Base-by-base conservation (phyloP, 192 early-diverging fungal species). In the Diversispora epigaea region DNA sequence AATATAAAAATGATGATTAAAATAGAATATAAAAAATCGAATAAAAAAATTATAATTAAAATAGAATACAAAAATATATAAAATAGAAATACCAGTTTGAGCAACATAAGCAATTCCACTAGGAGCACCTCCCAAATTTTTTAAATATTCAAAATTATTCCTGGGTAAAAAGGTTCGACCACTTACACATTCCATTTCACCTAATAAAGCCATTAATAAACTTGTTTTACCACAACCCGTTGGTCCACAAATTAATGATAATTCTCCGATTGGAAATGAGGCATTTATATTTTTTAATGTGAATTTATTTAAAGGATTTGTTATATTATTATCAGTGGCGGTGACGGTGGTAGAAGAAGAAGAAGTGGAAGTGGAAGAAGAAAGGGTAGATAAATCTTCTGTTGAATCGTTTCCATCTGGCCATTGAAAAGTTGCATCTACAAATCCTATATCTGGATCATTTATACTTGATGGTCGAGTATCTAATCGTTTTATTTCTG, bases 151-250 rank as follows among this genome's bases (percentile, higher is more conserved):
- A 1, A 66, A 65, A 73, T 82, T 78, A 1, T 71, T 75, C n/a
- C 77, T 63, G 7, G 87, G 87, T 60, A 88, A 75, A 15, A 86
- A 78, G 25, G 81, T 78, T 12, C 74, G 43, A 60, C 84, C 85
- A 40, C 77, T 77, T 11, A 79, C 63, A 21, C 81, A 78, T 14
- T 84, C 80, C 73, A 95, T 92, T 81, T 97, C 95, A 43, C 94
- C 94, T 4, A 97, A 81, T 25, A 97, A 84, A 62, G 93, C 92
- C 17, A 89, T 68, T 11, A 96, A 78, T 61, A 99, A 75, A 8
- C 90, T 90, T 9, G 91, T 90, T 80, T 99, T 99, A 58, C 97
- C 97, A n/a, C 88, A 84, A 0, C 95, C 97, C 14, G 96, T 97
- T 25, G 93, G 85, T 6, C 97, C 97, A 41, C 88, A 88, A 43